phyloP scores from a whole-genome alignment of 106 monocot species.

The Iris macrosiphon region DNA sequence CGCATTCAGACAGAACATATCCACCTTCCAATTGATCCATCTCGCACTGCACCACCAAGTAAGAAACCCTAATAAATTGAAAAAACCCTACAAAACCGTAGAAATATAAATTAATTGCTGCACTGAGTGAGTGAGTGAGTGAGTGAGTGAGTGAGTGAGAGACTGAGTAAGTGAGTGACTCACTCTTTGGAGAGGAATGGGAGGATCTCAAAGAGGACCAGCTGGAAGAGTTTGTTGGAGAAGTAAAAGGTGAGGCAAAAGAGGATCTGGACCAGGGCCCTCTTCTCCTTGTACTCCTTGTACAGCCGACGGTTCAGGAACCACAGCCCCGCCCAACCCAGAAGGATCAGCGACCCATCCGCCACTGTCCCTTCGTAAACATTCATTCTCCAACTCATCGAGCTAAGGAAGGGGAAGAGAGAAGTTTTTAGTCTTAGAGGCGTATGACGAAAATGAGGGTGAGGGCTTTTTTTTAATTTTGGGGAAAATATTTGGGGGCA shows the following conservation, averaged over 20 bases:
- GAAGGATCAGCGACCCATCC: constrained; percentile 42
- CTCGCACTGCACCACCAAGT: constrained; percentile 67
- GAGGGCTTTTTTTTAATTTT: too few relatives aligned
- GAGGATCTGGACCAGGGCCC: constrained; percentile 92
- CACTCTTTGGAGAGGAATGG: constrained; percentile 94
- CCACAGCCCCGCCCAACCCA: constrained; percentile 97
- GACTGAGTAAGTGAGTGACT: too few relatives aligned
- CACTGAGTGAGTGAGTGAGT: background rate
- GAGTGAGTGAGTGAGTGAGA: too few relatives aligned
- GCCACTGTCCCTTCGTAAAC: constrained; percentile 62
- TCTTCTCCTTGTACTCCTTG: constrained; percentile 98
- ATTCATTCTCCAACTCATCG: constrained; percentile 56
- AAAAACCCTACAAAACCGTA: background rate
- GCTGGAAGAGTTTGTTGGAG: constrained; percentile 97
- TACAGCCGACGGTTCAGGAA: constrained; percentile 89
- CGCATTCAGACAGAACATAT: constrained; percentile 82
- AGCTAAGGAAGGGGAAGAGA: too few relatives aligned
- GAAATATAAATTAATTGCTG: background rate
- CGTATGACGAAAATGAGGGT: too few relatives aligned
- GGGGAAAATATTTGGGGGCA: too few relatives aligned
- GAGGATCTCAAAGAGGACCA: constrained; percentile 97
- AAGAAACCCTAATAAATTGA: too few relatives aligned
- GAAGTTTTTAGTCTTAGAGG: too few relatives aligned
- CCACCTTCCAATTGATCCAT: constrained; percentile 94
- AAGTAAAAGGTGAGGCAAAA: constrained; percentile 92